Conservation (phyloP, 2,329 filamentous ascomycete species). For the Colletotrichum acutatum region DNA sequence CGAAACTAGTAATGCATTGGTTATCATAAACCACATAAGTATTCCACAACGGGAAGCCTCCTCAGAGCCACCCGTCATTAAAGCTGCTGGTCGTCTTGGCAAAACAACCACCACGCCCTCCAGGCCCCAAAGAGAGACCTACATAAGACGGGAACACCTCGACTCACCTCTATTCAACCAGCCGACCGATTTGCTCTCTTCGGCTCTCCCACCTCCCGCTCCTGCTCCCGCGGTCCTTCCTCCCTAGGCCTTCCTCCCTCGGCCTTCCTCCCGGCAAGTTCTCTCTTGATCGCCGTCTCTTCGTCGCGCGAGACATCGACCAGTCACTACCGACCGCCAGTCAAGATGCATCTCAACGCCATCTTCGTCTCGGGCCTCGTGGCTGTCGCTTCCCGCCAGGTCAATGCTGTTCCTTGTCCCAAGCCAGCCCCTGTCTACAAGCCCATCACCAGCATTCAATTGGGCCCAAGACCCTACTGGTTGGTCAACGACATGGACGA, state of each 20-base stretch:
- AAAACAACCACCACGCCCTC: neutral
- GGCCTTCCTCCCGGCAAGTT: neutral
- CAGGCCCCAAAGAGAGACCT: neutral
- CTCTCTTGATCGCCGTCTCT: neutral
- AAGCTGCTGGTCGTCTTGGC: constrained; percentile 12
- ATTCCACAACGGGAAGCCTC: neutral
- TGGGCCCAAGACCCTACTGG: constrained; percentile 73
- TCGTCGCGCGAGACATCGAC: neutral
- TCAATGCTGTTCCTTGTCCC: constrained; percentile 22
- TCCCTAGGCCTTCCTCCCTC: neutral
- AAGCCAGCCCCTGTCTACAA: constrained; percentile 37
- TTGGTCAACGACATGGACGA: constrained; percentile 72
- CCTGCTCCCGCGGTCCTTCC: neutral
- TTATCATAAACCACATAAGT: neutral
- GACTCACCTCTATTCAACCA: neutral
- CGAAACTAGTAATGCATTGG: neutral
- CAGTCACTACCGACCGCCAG: neutral
- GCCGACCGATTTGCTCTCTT: neutral
- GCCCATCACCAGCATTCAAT: constrained; percentile 61
- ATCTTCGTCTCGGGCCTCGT: constrained; percentile 45
- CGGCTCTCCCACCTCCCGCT: constrained; percentile 6
- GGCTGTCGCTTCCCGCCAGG: constrained; percentile 31
- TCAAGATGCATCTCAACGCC: constrained; percentile 46
- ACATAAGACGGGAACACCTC: constrained; percentile 18
- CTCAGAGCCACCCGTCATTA: neutral